Evolutionary conservation across 1,139 yeast species (phyloP).

Genomic region (Kurtzmaniella natalensis): DNA sequence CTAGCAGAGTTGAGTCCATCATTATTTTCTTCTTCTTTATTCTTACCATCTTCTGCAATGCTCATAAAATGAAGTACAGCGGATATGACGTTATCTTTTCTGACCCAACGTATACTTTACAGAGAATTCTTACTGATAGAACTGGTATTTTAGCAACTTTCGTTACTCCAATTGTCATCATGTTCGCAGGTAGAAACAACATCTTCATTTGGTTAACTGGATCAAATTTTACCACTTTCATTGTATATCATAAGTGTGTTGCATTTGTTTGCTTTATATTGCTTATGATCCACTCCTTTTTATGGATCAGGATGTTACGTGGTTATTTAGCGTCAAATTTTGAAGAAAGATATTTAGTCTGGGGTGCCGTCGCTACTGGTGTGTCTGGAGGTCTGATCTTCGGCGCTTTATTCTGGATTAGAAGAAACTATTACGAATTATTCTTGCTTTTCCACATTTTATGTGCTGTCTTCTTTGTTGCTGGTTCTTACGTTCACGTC

Average conservation of each 20-base stretch:
- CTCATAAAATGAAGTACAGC: conserved; percentile 17
- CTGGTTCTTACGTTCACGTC: conserved; percentile 42
- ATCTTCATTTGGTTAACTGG: conserved; percentile 39
- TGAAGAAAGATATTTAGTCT: conserved; percentile 19
- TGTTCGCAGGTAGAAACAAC: conserved; percentile 43
- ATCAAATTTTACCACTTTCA: conserved; percentile 34
- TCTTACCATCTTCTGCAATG: conserved; percentile 36
- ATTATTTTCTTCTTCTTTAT: conserved; percentile 37
- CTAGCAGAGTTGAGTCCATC: conserved; percentile 24
- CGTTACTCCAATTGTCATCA: conserved; percentile 29
- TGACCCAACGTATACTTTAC: conserved; percentile 15
- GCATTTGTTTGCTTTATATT: conserved; percentile 28
- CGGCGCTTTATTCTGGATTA: conserved; percentile 12
- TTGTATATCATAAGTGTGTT: conserved; percentile 36
- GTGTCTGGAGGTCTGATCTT: conserved; percentile 18
- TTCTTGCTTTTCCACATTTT: conserved; percentile 38
- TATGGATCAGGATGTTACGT: conserved; percentile 26
- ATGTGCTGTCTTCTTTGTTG: conserved; percentile 37
- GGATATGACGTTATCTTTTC: conserved; percentile 37
- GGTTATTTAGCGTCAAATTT: conserved; percentile 13
- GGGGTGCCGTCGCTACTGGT: conserved; percentile 29
- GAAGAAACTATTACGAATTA: conserved; percentile 41
- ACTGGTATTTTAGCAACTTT: conserved; percentile 28
- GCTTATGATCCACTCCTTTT: conserved; percentile 32
- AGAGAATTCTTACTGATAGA: conserved; percentile 29